Conservation (phyloP, 1,284 basidiomycete species). For the Ceratobasidium sp. region DNA sequence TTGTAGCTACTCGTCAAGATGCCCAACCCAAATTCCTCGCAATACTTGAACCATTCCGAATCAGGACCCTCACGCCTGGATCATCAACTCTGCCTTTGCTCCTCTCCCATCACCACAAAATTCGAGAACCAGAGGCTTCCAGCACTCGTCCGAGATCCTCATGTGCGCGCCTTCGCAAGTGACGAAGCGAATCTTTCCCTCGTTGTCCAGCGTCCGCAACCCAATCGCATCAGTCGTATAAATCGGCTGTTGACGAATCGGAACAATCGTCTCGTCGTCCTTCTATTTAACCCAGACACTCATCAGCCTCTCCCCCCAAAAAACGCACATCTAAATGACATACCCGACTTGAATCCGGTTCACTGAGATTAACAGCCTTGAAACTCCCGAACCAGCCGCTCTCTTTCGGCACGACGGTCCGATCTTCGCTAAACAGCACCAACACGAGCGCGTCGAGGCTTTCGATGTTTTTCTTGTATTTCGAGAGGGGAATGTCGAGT, state of each 20-base stretch:
- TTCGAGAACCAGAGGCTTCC: constrained; percentile 55
- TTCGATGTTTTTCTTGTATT: constrained; percentile 65
- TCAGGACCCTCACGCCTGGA: not conserved
- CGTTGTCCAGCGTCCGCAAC: constrained; percentile 74
- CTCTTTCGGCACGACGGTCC: constrained; percentile 82
- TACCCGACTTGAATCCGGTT: constrained; percentile 1
- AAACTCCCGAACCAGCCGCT: constrained; percentile 85
- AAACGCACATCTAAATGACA: no score
- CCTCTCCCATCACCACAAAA: constrained; percentile 48
- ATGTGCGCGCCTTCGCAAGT: constrained; percentile 86
- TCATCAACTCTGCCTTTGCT: not conserved
- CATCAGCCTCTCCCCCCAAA: not conserved
- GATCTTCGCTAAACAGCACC: constrained; percentile 72
- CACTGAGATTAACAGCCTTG: constrained; percentile 52
- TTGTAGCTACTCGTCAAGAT: no score
- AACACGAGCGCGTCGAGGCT: constrained; percentile 69
- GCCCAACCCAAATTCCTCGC: no score
- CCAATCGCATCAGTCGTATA: constrained; percentile 93
- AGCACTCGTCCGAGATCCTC: constrained; percentile 69
- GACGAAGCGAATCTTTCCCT: constrained; percentile 67
- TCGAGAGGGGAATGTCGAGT: constrained; percentile 58
- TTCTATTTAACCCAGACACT: constrained; percentile 41
- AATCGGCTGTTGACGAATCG: constrained; percentile 76
- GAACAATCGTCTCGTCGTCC: constrained; percentile 61
- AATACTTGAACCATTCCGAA: no score